Evolutionary conservation across 140 eudicot species (phyloP).

Genomic region (Senecio squalidus): DNA sequence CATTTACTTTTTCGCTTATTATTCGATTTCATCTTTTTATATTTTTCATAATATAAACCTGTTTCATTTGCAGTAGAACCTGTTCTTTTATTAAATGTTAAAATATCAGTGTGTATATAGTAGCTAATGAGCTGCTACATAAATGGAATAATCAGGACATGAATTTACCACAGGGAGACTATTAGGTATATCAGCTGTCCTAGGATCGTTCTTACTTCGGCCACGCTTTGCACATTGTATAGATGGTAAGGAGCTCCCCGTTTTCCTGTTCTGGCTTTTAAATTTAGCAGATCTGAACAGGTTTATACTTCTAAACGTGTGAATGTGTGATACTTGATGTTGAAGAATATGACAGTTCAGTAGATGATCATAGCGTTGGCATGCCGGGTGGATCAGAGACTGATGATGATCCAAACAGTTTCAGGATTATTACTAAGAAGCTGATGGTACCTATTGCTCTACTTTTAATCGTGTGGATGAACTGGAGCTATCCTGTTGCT

Average conservation of each 20-base stretch:
- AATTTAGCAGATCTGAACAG: neutral
- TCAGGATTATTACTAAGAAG: conserved; percentile 36
- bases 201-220: conserved; percentile 40
- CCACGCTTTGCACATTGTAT: conserved; percentile 36
- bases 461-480: conserved; percentile 41
- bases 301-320: conserved; percentile 15
- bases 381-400: conserved; percentile 23
- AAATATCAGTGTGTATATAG: neutral
- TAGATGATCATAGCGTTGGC: conserved; percentile 26
- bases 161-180: conserved; percentile 28
- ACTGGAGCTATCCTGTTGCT: conserved; percentile 53
- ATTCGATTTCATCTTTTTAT: neutral
- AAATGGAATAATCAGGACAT: conserved; percentile 37
- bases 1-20: conserved; percentile 1
- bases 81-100: neutral
- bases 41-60: no score
- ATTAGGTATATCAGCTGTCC: conserved; percentile 37
- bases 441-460: conserved; percentile 49
- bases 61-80: neutral
- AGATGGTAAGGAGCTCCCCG: conserved; percentile 42
- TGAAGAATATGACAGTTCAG: conserved; percentile 36
- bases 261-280: conserved; percentile 3
- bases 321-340: conserved; percentile 20
- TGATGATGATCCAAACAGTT: conserved; percentile 33
- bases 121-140: conserved; percentile 23